Base-by-base conservation (phyloP, 306 rosid species). In the Argentina anserina region DNA sequence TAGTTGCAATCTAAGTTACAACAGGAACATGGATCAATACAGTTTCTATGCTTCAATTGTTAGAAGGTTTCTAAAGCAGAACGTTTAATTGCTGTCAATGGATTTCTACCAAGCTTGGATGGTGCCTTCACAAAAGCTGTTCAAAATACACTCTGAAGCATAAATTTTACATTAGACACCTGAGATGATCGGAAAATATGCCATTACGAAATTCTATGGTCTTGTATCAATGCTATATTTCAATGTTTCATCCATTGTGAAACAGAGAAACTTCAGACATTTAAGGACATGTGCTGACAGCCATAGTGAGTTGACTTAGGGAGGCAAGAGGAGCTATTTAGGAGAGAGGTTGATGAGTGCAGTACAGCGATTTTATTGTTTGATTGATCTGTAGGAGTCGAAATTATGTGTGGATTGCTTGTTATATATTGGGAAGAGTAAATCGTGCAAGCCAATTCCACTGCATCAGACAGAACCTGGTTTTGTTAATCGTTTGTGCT, bases 101-200 rank as follows among this genome's bases (percentile, higher is more conserved):
- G 61, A 60, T 65, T 7, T 68, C 41, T 37, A 40, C 72, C 23
- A 69, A 49, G n/a, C 62, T 49, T 49, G 14, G 46, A 34, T 49
- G 46, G 47, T 50, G 34, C 5, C 41, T 55, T 55, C 3, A 11
- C 4, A 34, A 15, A 55, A 25, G 34, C 23, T 0, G 14, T 55
- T n/a, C n/a, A n/a, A n/a, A n/a, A 11, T 29, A 26, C 29, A 7
- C 6, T 7, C 13, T 31, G 9, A 34, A 29, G 41, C 23, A 33
- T 60, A 59, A 14, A 31, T 31, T 7, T 6, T 33, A 31, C 40
- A 6, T 33, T 6, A 14, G 40, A 29, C 66, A 33, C 41, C 41
- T 60, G 66, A 60, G 7, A 60, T 60, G 7, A 60, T 60, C 3
- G 65, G 39, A 58, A 4, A 26, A 28, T 28, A 14, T 29, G 34